phyloP scores from a whole-genome alignment of 306 rosid species.

The Trifolium pratense region DNA sequence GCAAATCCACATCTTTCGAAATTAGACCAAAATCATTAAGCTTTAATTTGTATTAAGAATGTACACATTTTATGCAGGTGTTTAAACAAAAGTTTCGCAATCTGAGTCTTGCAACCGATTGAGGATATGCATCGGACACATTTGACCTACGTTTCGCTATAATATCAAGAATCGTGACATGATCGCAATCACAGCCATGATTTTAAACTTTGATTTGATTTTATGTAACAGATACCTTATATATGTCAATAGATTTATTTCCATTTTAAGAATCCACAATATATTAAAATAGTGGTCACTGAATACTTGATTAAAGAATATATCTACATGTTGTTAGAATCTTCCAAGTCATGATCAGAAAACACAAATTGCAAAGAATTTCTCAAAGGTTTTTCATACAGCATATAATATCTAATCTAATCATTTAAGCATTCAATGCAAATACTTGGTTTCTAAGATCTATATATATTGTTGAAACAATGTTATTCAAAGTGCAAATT shows the following conservation, averaged over 20 bases:
- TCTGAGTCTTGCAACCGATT: too few species aligned
- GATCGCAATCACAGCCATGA: neutral
- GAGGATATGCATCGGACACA: neutral
- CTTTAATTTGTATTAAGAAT: too few species aligned
- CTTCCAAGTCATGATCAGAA: too few species aligned
- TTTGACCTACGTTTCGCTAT: neutral
- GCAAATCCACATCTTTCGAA: conserved; percentile 33
- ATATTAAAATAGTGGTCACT: too few species aligned
- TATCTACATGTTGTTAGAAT: too few species aligned
- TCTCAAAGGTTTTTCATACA: too few species aligned
- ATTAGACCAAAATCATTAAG: conserved; percentile 2
- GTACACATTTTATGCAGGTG: too few species aligned
- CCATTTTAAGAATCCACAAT: neutral
- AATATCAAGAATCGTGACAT: neutral
- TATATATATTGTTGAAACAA: neutral
- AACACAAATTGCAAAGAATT: too few species aligned
- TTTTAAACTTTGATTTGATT: too few species aligned
- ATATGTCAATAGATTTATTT: conserved; percentile 4
- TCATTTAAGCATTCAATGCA: neutral
- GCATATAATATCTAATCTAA: too few species aligned
- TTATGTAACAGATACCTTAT: neutral
- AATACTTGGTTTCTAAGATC: neutral
- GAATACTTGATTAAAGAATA: too few species aligned
- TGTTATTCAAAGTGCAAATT: neutral
- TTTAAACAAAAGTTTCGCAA: too few species aligned